Percentiles rank a stretch among this genome's conserved stretches.
These are phyloP conservation scores for Physcia stellaris DNA, from an alignment of 495 filamentous ascomycete genomes.

Conservation along the genomic window DNA sequence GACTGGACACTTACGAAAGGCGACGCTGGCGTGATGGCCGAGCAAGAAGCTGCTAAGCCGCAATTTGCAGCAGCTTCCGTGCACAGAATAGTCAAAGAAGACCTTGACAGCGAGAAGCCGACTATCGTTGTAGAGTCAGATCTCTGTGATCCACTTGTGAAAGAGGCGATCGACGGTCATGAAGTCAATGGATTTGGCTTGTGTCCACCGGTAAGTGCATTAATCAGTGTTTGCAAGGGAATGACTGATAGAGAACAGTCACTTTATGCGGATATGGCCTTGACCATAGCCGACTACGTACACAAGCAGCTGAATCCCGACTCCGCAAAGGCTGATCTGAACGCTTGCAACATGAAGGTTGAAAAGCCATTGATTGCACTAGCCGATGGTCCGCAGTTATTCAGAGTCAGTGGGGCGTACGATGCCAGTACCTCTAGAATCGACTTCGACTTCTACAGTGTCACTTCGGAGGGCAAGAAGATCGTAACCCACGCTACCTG, in stretches of 20 bases:
- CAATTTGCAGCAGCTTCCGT: conserved; percentile 13
- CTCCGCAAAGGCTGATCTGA: conserved; percentile 31
- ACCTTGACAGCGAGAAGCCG: conserved; percentile 35
- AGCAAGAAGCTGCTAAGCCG: conserved; percentile 8
- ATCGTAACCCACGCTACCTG: conserved; percentile 37
- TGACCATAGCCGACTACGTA: conserved; percentile 33
- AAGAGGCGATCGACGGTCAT: conserved; percentile 41
- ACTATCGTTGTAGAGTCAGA: conserved; percentile 46
- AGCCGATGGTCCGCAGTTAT: conserved; percentile 30
- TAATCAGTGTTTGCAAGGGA: too few relatives aligned
- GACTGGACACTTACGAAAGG: conserved; percentile 28
- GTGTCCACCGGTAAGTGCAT: conserved; percentile 13
- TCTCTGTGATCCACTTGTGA: conserved; percentile 35
- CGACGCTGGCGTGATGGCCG: conserved; percentile 6
- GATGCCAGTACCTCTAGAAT: conserved; percentile 28
- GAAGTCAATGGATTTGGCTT: conserved; percentile 39
- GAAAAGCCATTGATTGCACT: conserved; percentile 47
- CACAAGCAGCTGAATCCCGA: conserved; percentile 30
- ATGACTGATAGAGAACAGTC: too few relatives aligned
- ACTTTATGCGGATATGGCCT: conserved; percentile 35
- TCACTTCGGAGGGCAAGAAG: conserved; percentile 16
- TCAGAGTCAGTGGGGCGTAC: conserved; percentile 29
- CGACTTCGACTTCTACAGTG: conserved; percentile 17
- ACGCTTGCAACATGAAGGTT: conserved; percentile 45
- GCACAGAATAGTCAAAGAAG: conserved; percentile 31